phyloP scores from a whole-genome alignment of 306 rosid species.

The Canavalia ensiformis region DNA sequence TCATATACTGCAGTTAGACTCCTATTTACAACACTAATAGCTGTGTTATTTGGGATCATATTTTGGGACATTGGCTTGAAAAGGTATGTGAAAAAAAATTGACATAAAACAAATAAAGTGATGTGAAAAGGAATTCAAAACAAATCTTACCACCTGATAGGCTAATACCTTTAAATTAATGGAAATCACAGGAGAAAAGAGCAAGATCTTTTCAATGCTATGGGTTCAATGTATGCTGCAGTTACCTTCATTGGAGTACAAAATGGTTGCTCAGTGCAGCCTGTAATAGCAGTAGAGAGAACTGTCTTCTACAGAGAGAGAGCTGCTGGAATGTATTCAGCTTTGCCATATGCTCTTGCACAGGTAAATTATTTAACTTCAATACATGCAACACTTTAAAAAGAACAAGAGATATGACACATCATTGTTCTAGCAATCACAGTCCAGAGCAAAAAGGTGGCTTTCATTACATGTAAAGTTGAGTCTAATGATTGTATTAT shows the following conservation, averaged over 20 bases:
- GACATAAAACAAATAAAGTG: neutral
- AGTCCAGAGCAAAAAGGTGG: neutral
- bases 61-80: conserved; percentile 61
- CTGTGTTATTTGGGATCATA: conserved; percentile 54
- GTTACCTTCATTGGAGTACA: conserved; percentile 76
- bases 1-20: conserved; percentile 61
- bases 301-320: conserved; percentile 81
- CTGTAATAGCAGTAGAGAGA: conserved; percentile 78
- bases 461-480: neutral
- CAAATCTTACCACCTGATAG: neutral
- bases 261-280: conserved; percentile 75
- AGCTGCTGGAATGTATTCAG: conserved; percentile 90
- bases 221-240: conserved; percentile 87
- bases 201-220: conserved; percentile 78
- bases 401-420: neutral
- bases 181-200: conserved; percentile 50
- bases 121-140: neutral
- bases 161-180: neutral
- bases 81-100: conserved; percentile 44
- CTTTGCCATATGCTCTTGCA: conserved; percentile 75
- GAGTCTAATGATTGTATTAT: conserved; percentile 12
- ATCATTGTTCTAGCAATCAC: neutral
- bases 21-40: conserved; percentile 55
- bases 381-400: neutral
- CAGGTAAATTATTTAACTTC: conserved; percentile 55